Evolutionary conservation across 2,329 filamentous ascomycete species (phyloP).

Genomic region (Rhinocladiella mackenziei): DNA sequence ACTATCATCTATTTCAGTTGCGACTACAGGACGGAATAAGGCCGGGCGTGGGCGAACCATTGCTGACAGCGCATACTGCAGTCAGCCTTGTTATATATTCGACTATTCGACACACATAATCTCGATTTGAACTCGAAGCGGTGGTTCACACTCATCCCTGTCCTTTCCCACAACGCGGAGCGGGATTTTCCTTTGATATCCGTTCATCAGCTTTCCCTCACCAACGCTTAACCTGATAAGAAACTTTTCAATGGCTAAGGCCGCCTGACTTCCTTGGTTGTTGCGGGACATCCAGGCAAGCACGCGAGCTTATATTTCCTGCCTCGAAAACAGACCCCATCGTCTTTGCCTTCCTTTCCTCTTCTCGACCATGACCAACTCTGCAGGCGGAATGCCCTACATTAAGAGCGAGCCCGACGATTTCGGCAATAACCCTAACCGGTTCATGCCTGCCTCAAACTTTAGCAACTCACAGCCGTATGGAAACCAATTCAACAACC

Average conservation of each 20-base stretch:
- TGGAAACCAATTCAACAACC: slow-evolving; percentile 47
- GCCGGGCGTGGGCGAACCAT: slow-evolving; percentile 12
- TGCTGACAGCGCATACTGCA: slow-evolving; percentile 23
- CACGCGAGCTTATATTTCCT: slow-evolving; percentile 7
- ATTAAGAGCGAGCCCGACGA: slow-evolving; percentile 68
- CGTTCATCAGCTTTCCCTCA: slow-evolving; percentile 9
- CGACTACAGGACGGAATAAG: slow-evolving; percentile 16
- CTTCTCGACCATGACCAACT: slow-evolving; percentile 47
- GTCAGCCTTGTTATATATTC: slow-evolving; percentile 15
- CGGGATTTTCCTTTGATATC: slow-evolving; percentile 13
- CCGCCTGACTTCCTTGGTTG: slow-evolving; percentile 14
- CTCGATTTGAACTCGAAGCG: slow-evolving; percentile 1
- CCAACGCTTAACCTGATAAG: slow-evolving; percentile 5
- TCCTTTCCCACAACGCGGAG: slow-evolving; percentile 5
- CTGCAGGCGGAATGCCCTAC: slow-evolving; percentile 55
- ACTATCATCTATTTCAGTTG: slow-evolving; percentile 6
- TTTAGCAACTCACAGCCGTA: slow-evolving; percentile 35
- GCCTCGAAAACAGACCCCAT: background rate
- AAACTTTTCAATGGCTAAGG: slow-evolving; percentile 15
- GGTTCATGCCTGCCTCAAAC: slow-evolving; percentile 43
- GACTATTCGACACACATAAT: slow-evolving; percentile 5
- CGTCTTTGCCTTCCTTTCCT: background rate
- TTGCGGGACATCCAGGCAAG: slow-evolving; percentile 8
- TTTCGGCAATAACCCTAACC: slow-evolving; percentile 51
- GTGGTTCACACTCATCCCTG: background rate